Conservation (phyloP, 2,329 filamentous ascomycete species). For the Rosellinia necatrix region DNA sequence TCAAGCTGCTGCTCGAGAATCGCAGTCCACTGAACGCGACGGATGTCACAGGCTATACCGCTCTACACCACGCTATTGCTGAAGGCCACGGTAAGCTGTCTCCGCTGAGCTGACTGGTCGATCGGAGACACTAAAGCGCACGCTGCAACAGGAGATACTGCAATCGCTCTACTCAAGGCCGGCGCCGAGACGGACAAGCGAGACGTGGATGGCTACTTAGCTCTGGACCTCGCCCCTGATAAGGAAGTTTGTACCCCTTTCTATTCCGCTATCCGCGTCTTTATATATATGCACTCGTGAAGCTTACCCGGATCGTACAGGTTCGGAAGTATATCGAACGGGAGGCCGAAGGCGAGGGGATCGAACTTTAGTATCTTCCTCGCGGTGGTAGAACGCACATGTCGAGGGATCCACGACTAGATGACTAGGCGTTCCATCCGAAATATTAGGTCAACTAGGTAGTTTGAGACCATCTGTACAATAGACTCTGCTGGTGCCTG, state of each 20-base stretch:
- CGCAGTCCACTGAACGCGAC: conserved; percentile 81
- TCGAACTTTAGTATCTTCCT: conserved; percentile 55
- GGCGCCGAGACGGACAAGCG: conserved; percentile 83
- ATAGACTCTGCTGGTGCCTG: conserved; percentile 13
- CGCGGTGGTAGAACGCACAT: neutral
- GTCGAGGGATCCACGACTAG: conserved; percentile 3
- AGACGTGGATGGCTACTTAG: conserved; percentile 70
- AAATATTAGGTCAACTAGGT: conserved; percentile 14
- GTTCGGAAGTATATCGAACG: conserved; percentile 77
- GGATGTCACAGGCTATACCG: conserved; percentile 82
- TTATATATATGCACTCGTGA: conserved; percentile 4
- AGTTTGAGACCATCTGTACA: conserved; percentile 11
- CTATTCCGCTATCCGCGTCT: neutral
- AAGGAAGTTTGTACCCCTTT: conserved; percentile 64
- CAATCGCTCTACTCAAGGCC: conserved; percentile 78
- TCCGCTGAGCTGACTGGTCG: neutral
- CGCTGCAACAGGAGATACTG: conserved; percentile 68
- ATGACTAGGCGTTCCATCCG: conserved; percentile 23
- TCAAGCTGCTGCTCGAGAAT: conserved; percentile 76
- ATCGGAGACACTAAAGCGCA: neutral
- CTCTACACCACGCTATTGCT: conserved; percentile 84
- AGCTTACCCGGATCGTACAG: conserved; percentile 45
- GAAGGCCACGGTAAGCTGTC: conserved; percentile 68
- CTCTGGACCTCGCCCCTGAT: conserved; percentile 86
- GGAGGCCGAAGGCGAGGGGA: conserved; percentile 81